A percentile compares a stretch with the other conserved stretches of the same genome.
These are phyloP conservation scores for Plasmodium falciparum DNA, from an alignment of 169 alveolate species.

Conservation along the genomic window DNA sequence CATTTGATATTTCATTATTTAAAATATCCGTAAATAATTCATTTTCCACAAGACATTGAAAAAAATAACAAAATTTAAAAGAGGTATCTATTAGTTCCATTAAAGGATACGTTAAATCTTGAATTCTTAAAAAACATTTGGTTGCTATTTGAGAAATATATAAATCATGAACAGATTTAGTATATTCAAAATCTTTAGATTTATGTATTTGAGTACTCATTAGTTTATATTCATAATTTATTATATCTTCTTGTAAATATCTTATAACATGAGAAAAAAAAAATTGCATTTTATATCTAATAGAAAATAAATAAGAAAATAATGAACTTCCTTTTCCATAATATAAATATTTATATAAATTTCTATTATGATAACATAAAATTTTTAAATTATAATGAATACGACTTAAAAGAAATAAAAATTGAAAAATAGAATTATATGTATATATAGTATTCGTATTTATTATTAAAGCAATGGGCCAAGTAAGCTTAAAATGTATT, in stretches of 20 bases:
- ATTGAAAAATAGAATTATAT: slow-evolving; percentile 75
- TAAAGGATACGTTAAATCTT: slow-evolving; percentile 65
- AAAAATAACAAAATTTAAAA: slow-evolving; percentile 76
- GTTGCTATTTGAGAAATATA: slow-evolving; percentile 76
- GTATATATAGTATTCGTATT: slow-evolving; percentile 74
- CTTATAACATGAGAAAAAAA: slow-evolving; percentile 65
- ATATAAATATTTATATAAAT: slow-evolving; percentile 57
- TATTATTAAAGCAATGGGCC: slow-evolving; percentile 77
- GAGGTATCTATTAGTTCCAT: slow-evolving; percentile 49
- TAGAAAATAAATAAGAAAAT: slow-evolving; percentile 73
- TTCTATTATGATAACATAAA: slow-evolving; percentile 75
- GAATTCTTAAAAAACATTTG: slow-evolving; percentile 71
- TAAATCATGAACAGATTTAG: slow-evolving; percentile 74
- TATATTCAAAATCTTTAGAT: slow-evolving; percentile 77
- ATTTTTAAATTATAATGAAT: slow-evolving; percentile 74
- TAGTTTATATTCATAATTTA: slow-evolving; percentile 65
- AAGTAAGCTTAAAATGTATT: slow-evolving; percentile 69
- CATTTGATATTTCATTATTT: slow-evolving; percentile 53
- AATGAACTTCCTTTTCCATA: slow-evolving; percentile 41
- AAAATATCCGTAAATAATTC: slow-evolving; percentile 74
- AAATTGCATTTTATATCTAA: slow-evolving; percentile 76
- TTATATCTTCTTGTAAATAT: slow-evolving; percentile 77
- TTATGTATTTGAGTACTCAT: slow-evolving; percentile 74
- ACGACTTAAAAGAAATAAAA: slow-evolving; percentile 71
- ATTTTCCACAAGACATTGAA: slow-evolving; percentile 75